Base-by-base conservation (phyloP, 495 filamentous ascomycete species). In the Ramalina intermedia region DNA sequence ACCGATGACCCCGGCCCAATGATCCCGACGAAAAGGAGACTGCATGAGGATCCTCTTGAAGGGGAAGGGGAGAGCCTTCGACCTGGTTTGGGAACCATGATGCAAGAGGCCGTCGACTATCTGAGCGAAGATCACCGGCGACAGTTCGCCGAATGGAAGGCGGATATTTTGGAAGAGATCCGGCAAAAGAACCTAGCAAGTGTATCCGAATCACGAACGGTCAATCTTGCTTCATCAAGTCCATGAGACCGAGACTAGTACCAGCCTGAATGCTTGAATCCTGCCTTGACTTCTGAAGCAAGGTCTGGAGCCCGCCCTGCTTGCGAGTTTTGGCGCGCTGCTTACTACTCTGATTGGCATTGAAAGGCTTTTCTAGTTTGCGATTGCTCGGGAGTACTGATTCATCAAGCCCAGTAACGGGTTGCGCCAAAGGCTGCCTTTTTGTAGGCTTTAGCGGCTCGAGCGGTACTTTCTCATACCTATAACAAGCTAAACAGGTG, bases 101-200 rank as follows among this genome's bases (percentile, higher is more conserved):
- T 94, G 66, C 85, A 93, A 63, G 81, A 84, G 50, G 71, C 76
- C 39, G 80, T 87, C 48, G 86, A 95, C 63, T 93, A 79, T 61
- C 60, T 95, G 56, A 82, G 81, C 48, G 80, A 84, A 20, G 69
- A 75, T 43, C 80, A 80, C 47, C 67, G 72, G 53, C 72, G 72
- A 49, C 79, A 84, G 27, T 94, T 81, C 63, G 59, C 66, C 20
- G 64, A 66, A 17, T 96, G 91, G 91, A 84, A 86, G 64, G 70
- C 72, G 13, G 68, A 63, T 21, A 77, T 91, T 13, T 52, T 89
- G 62, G 61, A 54, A 36, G 62, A 64, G 54, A 76, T 84, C 42
- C 70, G 72, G 43, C 66, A 69, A 41, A 57, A 79, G 46, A 71
- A 75, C 12, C 33, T 42, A 13, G 41, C 23, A 18, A 18, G 13